Evolutionary conservation across 176 grass and related monocot genomes (phyloP).

Genomic region (Rhynchospora pubera): DNA sequence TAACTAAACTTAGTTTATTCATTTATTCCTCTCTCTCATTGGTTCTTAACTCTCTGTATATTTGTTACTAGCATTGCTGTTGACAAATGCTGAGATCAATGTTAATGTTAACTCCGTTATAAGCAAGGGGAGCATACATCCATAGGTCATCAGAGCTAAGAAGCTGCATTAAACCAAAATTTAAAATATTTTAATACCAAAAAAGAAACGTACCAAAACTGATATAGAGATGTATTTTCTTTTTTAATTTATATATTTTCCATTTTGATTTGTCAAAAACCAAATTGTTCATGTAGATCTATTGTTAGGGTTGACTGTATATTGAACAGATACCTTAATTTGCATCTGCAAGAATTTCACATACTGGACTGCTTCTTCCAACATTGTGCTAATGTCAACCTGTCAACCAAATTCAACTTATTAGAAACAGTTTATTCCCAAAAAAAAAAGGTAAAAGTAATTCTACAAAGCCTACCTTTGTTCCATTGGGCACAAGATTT

Average conservation of each 20-base stretch:
- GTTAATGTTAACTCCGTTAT: constrained; percentile 78
- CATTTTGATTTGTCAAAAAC: neutral
- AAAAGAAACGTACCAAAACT: neutral
- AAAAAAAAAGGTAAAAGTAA: neutral
- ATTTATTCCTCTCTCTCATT: neutral
- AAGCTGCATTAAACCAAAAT: constrained; percentile 50
- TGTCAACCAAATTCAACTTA: constrained; percentile 28
- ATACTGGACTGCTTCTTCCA: constrained; percentile 92
- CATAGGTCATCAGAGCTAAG: constrained; percentile 88
- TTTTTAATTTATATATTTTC: neutral
- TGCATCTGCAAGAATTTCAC: constrained; percentile 93
- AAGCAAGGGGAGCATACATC: constrained; percentile 92
- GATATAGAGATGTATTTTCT: neutral
- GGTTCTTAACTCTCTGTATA: neutral
- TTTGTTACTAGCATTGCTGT: constrained; percentile 19
- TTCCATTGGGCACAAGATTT: constrained; percentile 86
- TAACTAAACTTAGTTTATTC: neutral
- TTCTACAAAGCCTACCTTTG: constrained; percentile 51
- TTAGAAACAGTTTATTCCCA: neutral
- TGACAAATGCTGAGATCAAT: constrained; percentile 51
- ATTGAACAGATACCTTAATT: constrained; percentile 59
- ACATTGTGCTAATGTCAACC: constrained; percentile 99
- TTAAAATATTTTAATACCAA: constrained; percentile 7
- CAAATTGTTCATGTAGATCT: neutral
- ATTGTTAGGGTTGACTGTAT: neutral